phyloP scores from a whole-genome alignment of 2,329 filamentous ascomycete genomes.

The Monosporascus sp. region DNA sequence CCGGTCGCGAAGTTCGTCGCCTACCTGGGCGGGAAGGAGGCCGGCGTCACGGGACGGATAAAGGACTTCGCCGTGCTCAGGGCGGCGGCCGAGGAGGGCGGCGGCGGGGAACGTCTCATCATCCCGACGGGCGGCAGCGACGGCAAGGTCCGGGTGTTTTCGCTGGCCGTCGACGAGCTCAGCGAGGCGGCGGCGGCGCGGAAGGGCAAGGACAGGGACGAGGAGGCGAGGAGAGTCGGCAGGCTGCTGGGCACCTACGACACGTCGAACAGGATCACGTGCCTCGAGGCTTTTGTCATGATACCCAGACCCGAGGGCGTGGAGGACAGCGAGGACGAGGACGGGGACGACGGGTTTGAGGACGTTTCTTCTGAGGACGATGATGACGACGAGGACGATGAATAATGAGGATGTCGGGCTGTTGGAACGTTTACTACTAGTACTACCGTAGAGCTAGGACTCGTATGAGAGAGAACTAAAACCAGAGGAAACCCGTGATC shows the following conservation, averaged over 20 bases:
- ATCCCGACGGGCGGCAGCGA: conserved; percentile 79
- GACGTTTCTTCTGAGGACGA: conserved; percentile 22
- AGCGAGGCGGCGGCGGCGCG: conserved; percentile 21
- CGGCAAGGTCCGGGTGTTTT: conserved; percentile 78
- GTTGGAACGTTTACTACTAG: no score
- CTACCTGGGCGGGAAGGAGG: conserved; percentile 71
- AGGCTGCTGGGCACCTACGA: conserved; percentile 71
- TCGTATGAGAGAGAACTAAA: no score
- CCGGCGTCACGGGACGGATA: conserved; percentile 65
- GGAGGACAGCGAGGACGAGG: conserved; percentile 49
- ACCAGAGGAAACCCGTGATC: no score
- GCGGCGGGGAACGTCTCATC: conserved; percentile 35
- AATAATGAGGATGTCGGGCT: neutral
- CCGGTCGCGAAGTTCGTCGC: conserved; percentile 63
- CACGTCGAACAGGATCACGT: conserved; percentile 86
- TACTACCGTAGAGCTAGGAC: no score
- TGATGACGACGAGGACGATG: conserved; percentile 33
- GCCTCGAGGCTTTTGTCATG: conserved; percentile 82
- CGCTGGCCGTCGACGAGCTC: conserved; percentile 43
- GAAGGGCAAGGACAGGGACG: neutral
- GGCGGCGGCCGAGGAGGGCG: conserved; percentile 32
- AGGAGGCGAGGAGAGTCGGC: conserved; percentile 44
- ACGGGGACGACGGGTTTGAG: conserved; percentile 12
- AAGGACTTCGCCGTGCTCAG: conserved; percentile 78
- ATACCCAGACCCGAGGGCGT: conserved; percentile 58